phyloP scores from a whole-genome alignment of 352 stramenopile species.

The Pythium biforme region DNA sequence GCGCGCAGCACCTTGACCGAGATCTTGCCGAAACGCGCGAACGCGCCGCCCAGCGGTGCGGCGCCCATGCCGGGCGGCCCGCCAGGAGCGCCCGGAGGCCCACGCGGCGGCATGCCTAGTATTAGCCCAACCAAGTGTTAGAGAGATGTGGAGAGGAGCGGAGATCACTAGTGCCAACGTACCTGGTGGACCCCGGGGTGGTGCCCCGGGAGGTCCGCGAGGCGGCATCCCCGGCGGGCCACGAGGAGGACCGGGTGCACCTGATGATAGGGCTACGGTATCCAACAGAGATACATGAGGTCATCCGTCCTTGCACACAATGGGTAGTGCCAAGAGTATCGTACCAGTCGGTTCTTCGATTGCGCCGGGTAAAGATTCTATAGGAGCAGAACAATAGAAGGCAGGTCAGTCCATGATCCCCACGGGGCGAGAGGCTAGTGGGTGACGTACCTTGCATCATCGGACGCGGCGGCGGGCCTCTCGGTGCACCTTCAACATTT shows the following conservation, averaged over 20 bases:
- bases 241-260: conserved; percentile 29
- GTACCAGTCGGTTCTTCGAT: conserved; percentile 16
- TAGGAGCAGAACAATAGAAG: background rate
- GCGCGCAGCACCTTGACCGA: conserved; percentile 89
- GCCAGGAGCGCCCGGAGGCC: conserved; percentile 28
- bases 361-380: conserved; percentile 22
- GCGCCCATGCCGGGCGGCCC: conserved; percentile 23
- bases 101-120: conserved; percentile 30
- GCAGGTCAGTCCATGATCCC: background rate
- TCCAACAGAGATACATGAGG: conserved; percentile 7
- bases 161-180: background rate
- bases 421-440: too few species aligned
- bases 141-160: too few species aligned
- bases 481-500: conserved; percentile 22
- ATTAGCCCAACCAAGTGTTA: background rate
- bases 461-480: conserved; percentile 26
- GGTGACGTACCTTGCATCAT: conserved; percentile 24
- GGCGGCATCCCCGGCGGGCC: conserved; percentile 34
- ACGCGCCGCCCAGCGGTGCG: conserved; percentile 41
- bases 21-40: conserved; percentile 91
- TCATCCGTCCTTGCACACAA: background rate
- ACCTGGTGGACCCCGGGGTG: conserved; percentile 24
- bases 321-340: too few species aligned
- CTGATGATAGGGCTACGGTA: conserved; percentile 24
- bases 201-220: conserved; percentile 17